These are phyloP conservation scores for Blastocystis sp. DNA, from an alignment of 352 stramenopile species.

Conservation along the genomic window DNA sequence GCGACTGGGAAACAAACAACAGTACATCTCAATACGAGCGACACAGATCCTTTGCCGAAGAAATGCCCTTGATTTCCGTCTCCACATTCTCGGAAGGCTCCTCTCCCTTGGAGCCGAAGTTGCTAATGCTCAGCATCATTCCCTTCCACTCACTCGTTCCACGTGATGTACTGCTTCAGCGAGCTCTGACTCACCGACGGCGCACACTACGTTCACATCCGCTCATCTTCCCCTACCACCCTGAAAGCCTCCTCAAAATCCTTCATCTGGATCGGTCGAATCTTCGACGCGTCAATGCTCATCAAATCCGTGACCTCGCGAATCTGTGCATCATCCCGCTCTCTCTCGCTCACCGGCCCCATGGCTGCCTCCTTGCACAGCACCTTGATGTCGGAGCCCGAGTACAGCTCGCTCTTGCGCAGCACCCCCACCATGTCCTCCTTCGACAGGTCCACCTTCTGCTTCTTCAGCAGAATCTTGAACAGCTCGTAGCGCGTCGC, in stretches of 20 bases:
- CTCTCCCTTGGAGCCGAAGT: slow-evolving; percentile 22
- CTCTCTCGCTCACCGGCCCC: background rate
- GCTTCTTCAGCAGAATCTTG: slow-evolving; percentile 63
- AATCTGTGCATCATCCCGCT: slow-evolving; percentile 10
- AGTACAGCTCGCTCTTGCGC: slow-evolving; percentile 24
- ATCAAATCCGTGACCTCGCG: slow-evolving; percentile 59
- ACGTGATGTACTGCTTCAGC: slow-evolving; percentile 35
- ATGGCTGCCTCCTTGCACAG: slow-evolving; percentile 65
- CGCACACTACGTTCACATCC: slow-evolving; percentile 8
- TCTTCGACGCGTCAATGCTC: slow-evolving; percentile 20
- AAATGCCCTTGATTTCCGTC: background rate
- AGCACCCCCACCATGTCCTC: slow-evolving; percentile 43
- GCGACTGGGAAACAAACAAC: no score
- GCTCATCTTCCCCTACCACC: slow-evolving; percentile 25
- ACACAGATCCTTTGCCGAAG: no score
- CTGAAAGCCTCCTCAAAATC: slow-evolving; percentile 52
- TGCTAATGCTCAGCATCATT: background rate
- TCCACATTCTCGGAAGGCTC: background rate
- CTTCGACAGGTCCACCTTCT: slow-evolving; percentile 48
- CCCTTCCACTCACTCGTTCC: slow-evolving; percentile 15
- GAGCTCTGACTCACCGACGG: slow-evolving; percentile 45
- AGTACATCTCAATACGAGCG: no score
- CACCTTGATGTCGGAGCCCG: slow-evolving; percentile 61
- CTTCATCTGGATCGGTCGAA: slow-evolving; percentile 50
- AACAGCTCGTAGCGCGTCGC: slow-evolving; percentile 57